A percentile compares a stretch with the other conserved stretches of the same genome.
Conservation (phyloP, 2,329 filamentous ascomycete species). For the Drechslerella stenobrocha region DNA sequence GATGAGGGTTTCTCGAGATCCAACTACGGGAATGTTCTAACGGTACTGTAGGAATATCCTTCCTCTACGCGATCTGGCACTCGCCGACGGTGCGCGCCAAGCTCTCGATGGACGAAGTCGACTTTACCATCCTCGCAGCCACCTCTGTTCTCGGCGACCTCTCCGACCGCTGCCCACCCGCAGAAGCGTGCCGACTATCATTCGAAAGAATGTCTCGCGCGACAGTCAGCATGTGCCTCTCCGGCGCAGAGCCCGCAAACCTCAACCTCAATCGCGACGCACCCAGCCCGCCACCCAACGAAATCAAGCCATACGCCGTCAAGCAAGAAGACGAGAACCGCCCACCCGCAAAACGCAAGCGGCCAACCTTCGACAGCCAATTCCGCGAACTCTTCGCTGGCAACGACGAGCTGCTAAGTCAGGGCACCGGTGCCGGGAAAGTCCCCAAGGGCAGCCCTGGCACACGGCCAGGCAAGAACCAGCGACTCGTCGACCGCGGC, state of each 20-base stretch:
- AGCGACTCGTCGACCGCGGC: slow-evolving; percentile 40
- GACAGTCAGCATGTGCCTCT: slow-evolving; percentile 91
- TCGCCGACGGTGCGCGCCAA: slow-evolving; percentile 83
- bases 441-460: slow-evolving; percentile 12
- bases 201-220: slow-evolving; percentile 95
- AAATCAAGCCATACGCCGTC: slow-evolving; percentile 35
- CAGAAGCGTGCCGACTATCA: slow-evolving; percentile 89
- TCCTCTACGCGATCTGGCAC: slow-evolving; percentile 97
- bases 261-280: slow-evolving; percentile 52
- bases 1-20: too few species aligned
- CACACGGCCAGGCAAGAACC: slow-evolving; percentile 10
- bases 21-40: too few species aligned
- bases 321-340: slow-evolving; percentile 30
- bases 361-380: slow-evolving; percentile 39
- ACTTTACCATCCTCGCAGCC: slow-evolving; percentile 90
- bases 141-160: slow-evolving; percentile 90
- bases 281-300: slow-evolving; percentile 33
- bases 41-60: slow-evolving; percentile 78
- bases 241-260: slow-evolving; percentile 54
- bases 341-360: slow-evolving; percentile 15
- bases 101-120: slow-evolving; percentile 91
- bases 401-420: slow-evolving; percentile 37
- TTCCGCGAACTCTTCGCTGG: slow-evolving; percentile 45
- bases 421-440: slow-evolving; percentile 42
- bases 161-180: slow-evolving; percentile 91